These are phyloP conservation scores for Parmelia sp. DNA, from an alignment of 495 filamentous ascomycete species.

Conservation along the genomic window DNA sequence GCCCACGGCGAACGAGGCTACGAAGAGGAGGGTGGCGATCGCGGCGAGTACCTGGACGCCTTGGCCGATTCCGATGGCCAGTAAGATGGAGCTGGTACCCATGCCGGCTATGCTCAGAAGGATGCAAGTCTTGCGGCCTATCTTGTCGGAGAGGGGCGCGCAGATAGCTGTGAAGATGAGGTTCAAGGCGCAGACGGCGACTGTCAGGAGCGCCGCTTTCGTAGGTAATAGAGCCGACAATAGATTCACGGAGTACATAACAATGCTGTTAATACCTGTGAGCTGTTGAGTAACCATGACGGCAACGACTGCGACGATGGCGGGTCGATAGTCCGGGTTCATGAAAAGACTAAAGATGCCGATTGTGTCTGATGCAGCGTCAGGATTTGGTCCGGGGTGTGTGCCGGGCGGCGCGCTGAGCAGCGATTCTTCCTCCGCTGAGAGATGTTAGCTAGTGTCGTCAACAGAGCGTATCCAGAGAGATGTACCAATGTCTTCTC, in stretches of 20 bases:
- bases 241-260: conserved; percentile 95
- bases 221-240: conserved; percentile 69
- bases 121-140: conserved; percentile 79
- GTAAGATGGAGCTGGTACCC: conserved; percentile 62
- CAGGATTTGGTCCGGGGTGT: conserved; percentile 25
- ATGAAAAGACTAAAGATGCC: conserved; percentile 61
- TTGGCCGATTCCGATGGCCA: conserved; percentile 70
- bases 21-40: conserved; percentile 73
- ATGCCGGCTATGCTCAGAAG: conserved; percentile 76
- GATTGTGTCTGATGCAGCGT: conserved; percentile 40
- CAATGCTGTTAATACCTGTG: conserved; percentile 88
- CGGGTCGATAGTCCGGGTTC: conserved; percentile 62
- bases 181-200: conserved; percentile 80
- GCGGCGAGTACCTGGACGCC: conserved; percentile 67
- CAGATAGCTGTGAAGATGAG: conserved; percentile 71
- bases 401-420: conserved; percentile 35
- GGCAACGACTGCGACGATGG: conserved; percentile 76
- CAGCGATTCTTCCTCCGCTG: conserved; percentile 43
- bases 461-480: neutral
- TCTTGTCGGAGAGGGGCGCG: conserved; percentile 75
- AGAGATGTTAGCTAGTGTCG: neutral
- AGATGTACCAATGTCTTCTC: conserved; percentile 36
- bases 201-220: conserved; percentile 71
- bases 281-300: conserved; percentile 94
- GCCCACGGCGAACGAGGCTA: conserved; percentile 82